phyloP scores from a whole-genome alignment of 139 green algal genomes.

The Chlamydomonas schloesseri region DNA sequence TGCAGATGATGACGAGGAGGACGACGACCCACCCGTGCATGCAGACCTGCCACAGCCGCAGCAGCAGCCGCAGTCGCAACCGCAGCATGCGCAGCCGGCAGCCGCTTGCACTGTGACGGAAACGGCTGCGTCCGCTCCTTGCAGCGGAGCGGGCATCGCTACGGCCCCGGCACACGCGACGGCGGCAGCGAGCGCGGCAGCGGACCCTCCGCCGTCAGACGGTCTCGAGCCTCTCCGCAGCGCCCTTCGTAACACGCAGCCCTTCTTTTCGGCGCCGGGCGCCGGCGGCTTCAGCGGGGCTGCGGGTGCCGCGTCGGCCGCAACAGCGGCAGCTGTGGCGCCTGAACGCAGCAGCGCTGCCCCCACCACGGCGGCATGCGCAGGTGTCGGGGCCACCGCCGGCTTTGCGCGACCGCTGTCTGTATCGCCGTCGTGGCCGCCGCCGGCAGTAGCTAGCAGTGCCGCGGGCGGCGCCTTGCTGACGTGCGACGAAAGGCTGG shows the following conservation, averaged over 20 bases:
- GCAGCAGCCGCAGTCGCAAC: background rate
- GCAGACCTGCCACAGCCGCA: background rate
- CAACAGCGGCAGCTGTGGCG: too few species aligned
- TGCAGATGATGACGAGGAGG: background rate
- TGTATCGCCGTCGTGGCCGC: too few species aligned
- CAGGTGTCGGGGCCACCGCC: background rate
- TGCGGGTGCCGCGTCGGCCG: background rate
- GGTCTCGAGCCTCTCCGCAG: background rate
- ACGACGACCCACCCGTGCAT: background rate
- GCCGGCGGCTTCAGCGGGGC: background rate
- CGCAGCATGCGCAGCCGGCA: background rate
- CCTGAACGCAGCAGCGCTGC: background rate
- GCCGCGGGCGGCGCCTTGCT: background rate
- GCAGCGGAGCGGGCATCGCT: background rate
- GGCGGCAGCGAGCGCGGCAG: background rate
- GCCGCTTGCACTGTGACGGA: background rate
- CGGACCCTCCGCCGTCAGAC: constrained; percentile 1
- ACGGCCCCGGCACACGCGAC: too few species aligned
- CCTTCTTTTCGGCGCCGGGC: constrained; percentile 19
- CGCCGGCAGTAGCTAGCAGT: too few species aligned
- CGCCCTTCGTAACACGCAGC: constrained; percentile 2
- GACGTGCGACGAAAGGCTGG: constrained; percentile 25
- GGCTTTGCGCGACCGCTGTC: background rate
- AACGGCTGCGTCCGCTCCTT: background rate
- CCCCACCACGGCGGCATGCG: background rate